phyloP scores from a whole-genome alignment of 495 filamentous ascomycete species.

The Filosporella fistucella region DNA sequence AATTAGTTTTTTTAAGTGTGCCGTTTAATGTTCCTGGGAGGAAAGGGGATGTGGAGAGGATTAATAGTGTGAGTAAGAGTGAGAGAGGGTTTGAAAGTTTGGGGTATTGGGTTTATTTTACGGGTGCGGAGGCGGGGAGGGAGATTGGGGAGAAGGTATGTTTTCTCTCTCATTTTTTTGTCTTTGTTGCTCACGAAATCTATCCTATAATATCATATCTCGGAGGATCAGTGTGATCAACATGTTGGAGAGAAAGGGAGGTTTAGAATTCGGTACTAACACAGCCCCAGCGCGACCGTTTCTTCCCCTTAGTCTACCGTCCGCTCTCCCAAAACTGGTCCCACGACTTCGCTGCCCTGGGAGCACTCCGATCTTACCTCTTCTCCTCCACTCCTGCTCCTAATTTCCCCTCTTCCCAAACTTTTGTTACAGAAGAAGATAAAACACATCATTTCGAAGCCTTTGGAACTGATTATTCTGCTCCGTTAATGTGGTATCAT shows the following conservation, averaged over 20 bases:
- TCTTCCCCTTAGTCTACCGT: slow-evolving; percentile 15
- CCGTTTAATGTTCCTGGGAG: slow-evolving; percentile 14
- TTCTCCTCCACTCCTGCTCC: neutral
- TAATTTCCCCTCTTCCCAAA: neutral
- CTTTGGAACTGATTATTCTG: slow-evolving; percentile 15
- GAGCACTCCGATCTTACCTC: slow-evolving; percentile 14
- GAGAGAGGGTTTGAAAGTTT: slow-evolving; percentile 15
- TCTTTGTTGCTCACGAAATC: too few species aligned
- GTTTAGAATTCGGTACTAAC: too few species aligned
- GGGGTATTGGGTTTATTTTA: slow-evolving; percentile 20
- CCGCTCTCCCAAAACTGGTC: slow-evolving; percentile 15
- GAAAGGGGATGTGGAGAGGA: slow-evolving; percentile 11
- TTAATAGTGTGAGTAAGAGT: slow-evolving; percentile 10
- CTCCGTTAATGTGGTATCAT: slow-evolving; percentile 23
- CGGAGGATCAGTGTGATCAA: too few species aligned
- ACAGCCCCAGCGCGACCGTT: slow-evolving; percentile 10
- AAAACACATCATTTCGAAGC: slow-evolving; percentile 11
- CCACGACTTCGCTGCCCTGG: slow-evolving; percentile 8
- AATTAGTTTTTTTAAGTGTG: slow-evolving; percentile 18
- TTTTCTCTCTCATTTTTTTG: neutral
- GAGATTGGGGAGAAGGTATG: slow-evolving; percentile 1
- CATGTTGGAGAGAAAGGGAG: too few species aligned
- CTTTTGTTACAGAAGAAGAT: slow-evolving; percentile 13
- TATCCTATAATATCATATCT: too few species aligned
- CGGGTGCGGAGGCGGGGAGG: neutral